phyloP scores from a whole-genome alignment of 495 filamentous ascomycete genomes.

The Aspergillus bertholletiae region DNA sequence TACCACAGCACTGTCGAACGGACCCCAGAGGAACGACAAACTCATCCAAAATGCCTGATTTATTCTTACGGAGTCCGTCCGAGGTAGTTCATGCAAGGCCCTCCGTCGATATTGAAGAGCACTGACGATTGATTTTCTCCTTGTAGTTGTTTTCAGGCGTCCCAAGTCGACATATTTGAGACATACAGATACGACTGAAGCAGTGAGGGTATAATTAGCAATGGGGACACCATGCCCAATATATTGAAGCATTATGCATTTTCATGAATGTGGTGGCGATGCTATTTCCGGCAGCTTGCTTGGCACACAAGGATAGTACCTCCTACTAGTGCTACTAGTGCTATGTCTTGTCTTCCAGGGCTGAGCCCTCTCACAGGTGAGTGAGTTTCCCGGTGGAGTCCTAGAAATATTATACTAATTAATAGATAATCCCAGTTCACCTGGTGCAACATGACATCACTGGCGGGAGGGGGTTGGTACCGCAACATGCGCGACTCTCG shows the following conservation, averaged over 20 bases:
- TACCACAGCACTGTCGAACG: neutral
- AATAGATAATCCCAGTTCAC: neutral
- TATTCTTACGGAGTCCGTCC: neutral
- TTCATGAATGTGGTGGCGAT: neutral
- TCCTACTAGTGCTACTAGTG: no score
- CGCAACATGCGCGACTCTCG: neutral
- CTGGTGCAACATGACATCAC: neutral
- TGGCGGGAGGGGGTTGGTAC: neutral
- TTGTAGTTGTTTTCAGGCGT: neutral
- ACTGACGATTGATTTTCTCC: no score
- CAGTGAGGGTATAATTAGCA: neutral
- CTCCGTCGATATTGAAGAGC: no score
- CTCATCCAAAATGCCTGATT: neutral
- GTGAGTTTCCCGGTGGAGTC: no score
- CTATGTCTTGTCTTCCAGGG: no score
- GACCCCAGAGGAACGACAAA: neutral
- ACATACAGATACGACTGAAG: neutral
- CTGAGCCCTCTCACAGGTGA: no score
- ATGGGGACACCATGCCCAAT: neutral
- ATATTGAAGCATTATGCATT: neutral
- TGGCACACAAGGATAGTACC: no score
- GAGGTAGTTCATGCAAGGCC: neutral
- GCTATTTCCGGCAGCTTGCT: neutral
- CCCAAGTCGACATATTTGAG: neutral
- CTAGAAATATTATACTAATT: neutral